Evolutionary conservation across 805 yeast species (phyloP).

Genomic region (Saturnispora quitensis): DNA sequence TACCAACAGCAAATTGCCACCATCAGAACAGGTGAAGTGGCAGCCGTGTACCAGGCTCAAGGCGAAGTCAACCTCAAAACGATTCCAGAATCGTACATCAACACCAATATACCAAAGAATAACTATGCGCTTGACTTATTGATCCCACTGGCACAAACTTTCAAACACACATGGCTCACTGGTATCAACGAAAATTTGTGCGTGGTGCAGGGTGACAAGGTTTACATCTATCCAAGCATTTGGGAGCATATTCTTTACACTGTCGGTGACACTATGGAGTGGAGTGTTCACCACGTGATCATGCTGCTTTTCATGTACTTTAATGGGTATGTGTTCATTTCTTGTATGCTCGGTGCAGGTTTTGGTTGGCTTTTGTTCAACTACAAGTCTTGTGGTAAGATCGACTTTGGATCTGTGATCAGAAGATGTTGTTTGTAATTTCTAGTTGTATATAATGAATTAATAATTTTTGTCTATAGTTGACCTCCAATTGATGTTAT

Average conservation of each 20-base stretch:
- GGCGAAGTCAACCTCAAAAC: neutral
- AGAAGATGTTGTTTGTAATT: slow-evolving; percentile 16
- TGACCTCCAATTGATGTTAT: neutral
- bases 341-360: slow-evolving; percentile 16
- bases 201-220: slow-evolving; percentile 9
- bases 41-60: neutral
- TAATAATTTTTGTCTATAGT: neutral
- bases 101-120: neutral
- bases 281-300: slow-evolving; percentile 15
- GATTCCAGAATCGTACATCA: neutral
- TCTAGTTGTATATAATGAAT: neutral
- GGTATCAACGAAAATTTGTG: slow-evolving; percentile 10
- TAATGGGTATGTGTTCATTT: slow-evolving; percentile 17
- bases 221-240: slow-evolving; percentile 14
- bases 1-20: slow-evolving; percentile 9
- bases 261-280: slow-evolving; percentile 15
- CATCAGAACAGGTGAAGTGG: slow-evolving; percentile 9
- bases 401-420: slow-evolving; percentile 9
- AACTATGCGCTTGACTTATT: slow-evolving; percentile 5
- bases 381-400: slow-evolving; percentile 8
- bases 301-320: slow-evolving; percentile 18
- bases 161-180: slow-evolving; percentile 14
- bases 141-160: slow-evolving; percentile 10
- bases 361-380: slow-evolving; percentile 13
- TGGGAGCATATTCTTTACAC: slow-evolving; percentile 11